A percentile compares a stretch with the other conserved stretches of the same genome.
phyloP scores from a whole-genome alignment of 768 basidiomycete genomes.

The Tylopilus rubrobrunneus region DNA sequence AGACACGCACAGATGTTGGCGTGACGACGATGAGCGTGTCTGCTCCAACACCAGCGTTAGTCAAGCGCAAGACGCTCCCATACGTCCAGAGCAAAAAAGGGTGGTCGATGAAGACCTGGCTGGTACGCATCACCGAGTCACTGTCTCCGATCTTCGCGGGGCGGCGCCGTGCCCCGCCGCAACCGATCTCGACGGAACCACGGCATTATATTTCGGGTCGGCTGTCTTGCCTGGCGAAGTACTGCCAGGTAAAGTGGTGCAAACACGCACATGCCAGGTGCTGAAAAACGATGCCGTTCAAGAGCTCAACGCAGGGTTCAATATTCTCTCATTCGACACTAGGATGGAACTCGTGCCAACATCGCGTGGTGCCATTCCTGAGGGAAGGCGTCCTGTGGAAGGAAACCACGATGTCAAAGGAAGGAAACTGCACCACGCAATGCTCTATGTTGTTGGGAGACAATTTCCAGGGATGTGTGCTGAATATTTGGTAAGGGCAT shows the following conservation, averaged over 20 bases:
- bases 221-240: neutral
- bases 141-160: neutral
- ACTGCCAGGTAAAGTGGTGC: neutral
- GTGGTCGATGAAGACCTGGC: neutral
- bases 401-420: conserved; percentile 5
- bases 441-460: conserved; percentile 7
- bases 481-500: neutral
- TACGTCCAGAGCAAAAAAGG: neutral
- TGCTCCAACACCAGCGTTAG: too few relatives aligned
- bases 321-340: neutral
- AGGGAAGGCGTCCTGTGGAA: conserved; percentile 2
- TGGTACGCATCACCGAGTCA: neutral
- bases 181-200: neutral
- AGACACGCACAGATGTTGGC: neutral
- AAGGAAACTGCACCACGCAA: conserved; percentile 5
- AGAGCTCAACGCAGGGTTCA: neutral
- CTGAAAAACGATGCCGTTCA: neutral
- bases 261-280: neutral
- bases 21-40: neutral
- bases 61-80: neutral
- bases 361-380: neutral
- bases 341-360: conserved; percentile 6
- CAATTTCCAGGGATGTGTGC: conserved; percentile 8
- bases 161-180: neutral
- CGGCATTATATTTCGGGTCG: conserved; percentile 2